Base-by-base conservation (phyloP, 495 filamentous ascomycete species). In the Penicillium riverlandense region DNA sequence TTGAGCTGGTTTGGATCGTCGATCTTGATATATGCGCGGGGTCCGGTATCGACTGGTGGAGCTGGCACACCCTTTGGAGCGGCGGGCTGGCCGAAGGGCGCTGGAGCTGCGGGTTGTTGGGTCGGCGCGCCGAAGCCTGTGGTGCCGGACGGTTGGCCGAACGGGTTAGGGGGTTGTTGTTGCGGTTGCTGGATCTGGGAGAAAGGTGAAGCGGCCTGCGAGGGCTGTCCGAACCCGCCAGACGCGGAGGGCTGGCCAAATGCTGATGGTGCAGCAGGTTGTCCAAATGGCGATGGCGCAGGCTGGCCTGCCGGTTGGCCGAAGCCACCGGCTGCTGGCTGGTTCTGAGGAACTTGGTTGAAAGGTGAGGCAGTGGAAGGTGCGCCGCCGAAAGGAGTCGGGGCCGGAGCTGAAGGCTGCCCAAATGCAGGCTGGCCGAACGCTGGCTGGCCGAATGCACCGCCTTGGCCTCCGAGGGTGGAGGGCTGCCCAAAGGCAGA, bases 161-260 rank as follows among this genome's bases (percentile, higher is more conserved):
- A 62, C 33, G 58, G 53, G 31, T 44, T 44, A 22, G 43, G 42
- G 7, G n/a, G 49, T 38, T 40, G 40, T 47, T 32, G 48, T 35
- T 40, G 44, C 36, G 22, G 40, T 29, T 48, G 41, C 48, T 50
- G 53, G 27, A 38, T 49, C 47, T 47, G 51, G 16, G 44, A 48
- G 41, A 59, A 64, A 9, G 58, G 52, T 8, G 57, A 44, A 14
- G 55, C 40, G 44, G 63, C 22, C 38, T 56, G 40, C 37, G 66
- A 43, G 4, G 66, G 51, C 35, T 72, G 58, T n/a, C 63, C 62
- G 39, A 72, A 71, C 7, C 46, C 52, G 33, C 38, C 44, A 12
- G 50, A 29, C 29, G 49, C 32, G 42, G 59, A 48, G 40, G 57
- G 34, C 28, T 63, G 57, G 8, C 57, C 63, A 36, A 68, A 68